Evolutionary conservation across 148 eudicot species (phyloP), one percentile per base, ranked within the genome.

Genomic region (Silene conica): DNA sequence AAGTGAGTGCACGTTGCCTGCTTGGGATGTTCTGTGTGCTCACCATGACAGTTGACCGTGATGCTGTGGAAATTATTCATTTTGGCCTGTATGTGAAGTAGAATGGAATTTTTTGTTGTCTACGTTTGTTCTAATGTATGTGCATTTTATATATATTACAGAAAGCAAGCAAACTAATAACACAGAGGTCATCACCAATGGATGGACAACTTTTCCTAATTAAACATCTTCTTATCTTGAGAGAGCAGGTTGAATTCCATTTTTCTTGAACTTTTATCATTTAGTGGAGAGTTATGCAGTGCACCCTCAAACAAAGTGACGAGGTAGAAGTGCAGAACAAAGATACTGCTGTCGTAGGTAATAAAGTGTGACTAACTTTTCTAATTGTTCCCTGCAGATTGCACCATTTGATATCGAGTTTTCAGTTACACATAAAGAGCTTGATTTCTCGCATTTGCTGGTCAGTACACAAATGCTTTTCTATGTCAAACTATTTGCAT

Each of bases 331-430:
- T n/a, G n/a, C 43, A 48, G 25, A 70, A 38, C 34, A 43, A 57
- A 74, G 10, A 45, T 67, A 62, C 48, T 78, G n/a, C 22, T 56
- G 16, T 22, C 48, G 16, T 73, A 31, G 70, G 16, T 66, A 34
- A 28, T 54, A 71, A 69, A 54, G 26, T 73, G 9, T 13, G 62
- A 58, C 78, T 86, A 64, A 89, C 74, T 73, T 61, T 50, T 61
- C 52, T 69, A 78, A 76, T 50, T 70, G 72, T 80, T 34, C 57
- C 74, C 72, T 89, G 80, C 96, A 95, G 99, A 95, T 95, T 86
- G 99, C 92, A 18, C 99, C 99, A 52, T 95, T 92, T 82, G 97
- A 95, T 76, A 95, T 95, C 21, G 99, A 95, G 88, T 95, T 92
- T 80, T 89, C 97, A 77, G 97, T 87, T 60, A 95, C 99, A 19